Conservation (phyloP, 2,329 filamentous ascomycete genomes). For the Cladophialophora yegresii region DNA sequence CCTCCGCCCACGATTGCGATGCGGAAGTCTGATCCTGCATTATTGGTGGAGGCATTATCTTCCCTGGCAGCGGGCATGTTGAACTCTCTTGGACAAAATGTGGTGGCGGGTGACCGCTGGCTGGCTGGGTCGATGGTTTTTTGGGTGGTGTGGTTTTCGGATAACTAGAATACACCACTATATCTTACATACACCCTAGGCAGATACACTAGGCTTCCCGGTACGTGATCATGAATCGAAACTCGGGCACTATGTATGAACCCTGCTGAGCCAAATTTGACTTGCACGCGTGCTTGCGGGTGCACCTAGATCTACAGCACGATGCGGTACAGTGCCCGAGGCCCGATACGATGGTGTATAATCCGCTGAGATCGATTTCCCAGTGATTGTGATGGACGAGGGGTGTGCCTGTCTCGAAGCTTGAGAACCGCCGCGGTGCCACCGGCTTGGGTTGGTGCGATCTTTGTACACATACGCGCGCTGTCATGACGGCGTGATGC, state of each 20-base stretch:
- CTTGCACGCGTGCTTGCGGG: background rate
- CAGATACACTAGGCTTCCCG: background rate
- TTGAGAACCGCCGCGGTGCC: background rate
- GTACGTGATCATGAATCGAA: background rate
- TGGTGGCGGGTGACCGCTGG: background rate
- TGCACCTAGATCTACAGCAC: too few species aligned
- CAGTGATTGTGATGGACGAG: too few species aligned
- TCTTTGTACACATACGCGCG: background rate
- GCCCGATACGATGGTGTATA: too few species aligned
- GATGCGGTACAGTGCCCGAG: too few species aligned
- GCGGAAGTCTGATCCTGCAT: conserved; percentile 2
- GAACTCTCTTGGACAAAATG: background rate
- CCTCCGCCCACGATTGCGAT: conserved; percentile 13
- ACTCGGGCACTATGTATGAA: too few species aligned
- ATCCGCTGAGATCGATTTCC: too few species aligned
- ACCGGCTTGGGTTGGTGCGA: background rate
- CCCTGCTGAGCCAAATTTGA: background rate
- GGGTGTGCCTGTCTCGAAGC: background rate
- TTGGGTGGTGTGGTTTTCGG: too few species aligned
- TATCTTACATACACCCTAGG: background rate
- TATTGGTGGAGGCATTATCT: background rate
- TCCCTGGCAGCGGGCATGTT: conserved; percentile 7
- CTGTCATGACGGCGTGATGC: background rate
- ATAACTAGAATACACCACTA: background rate
- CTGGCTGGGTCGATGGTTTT: background rate